Evolutionary conservation across 2,329 filamentous ascomycete genomes (phyloP).

Genomic region (Venturia carpophila): DNA sequence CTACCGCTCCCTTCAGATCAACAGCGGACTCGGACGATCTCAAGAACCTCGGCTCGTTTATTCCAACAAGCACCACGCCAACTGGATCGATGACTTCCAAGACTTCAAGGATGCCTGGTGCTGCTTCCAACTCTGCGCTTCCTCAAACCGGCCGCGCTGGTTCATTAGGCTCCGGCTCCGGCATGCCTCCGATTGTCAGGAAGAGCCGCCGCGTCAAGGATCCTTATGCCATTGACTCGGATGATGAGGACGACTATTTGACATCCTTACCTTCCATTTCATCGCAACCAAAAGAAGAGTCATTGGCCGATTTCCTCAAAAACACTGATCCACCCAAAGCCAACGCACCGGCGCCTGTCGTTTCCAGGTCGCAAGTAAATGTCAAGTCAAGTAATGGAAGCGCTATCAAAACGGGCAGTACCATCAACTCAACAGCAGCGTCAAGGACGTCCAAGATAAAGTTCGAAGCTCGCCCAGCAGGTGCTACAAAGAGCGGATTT

Average conservation of each 20-base stretch:
- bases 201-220: constrained; percentile 75
- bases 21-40: constrained; percentile 83
- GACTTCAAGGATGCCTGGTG: constrained; percentile 27
- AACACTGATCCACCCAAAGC: constrained; percentile 55
- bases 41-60: constrained; percentile 28
- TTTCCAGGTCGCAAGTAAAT: not conserved
- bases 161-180: constrained; percentile 30
- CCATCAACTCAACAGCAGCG: not conserved
- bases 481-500: constrained; percentile 20
- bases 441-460: constrained; percentile 11
- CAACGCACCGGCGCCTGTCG: not conserved
- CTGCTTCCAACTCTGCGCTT: not conserved
- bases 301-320: constrained; percentile 64
- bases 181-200: constrained; percentile 27
- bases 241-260: constrained; percentile 45
- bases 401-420: not conserved
- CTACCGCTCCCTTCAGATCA: constrained; percentile 75
- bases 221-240: constrained; percentile 80
- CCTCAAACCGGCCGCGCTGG: constrained; percentile 28
- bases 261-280: constrained; percentile 33
- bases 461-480: constrained; percentile 26
- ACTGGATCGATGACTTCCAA: not conserved
- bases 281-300: constrained; percentile 51
- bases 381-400: not conserved
- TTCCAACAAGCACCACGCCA: constrained; percentile 22